phyloP scores from a whole-genome alignment of 2,329 filamentous ascomycete genomes.

The Bimuria novae-zelandiae region DNA sequence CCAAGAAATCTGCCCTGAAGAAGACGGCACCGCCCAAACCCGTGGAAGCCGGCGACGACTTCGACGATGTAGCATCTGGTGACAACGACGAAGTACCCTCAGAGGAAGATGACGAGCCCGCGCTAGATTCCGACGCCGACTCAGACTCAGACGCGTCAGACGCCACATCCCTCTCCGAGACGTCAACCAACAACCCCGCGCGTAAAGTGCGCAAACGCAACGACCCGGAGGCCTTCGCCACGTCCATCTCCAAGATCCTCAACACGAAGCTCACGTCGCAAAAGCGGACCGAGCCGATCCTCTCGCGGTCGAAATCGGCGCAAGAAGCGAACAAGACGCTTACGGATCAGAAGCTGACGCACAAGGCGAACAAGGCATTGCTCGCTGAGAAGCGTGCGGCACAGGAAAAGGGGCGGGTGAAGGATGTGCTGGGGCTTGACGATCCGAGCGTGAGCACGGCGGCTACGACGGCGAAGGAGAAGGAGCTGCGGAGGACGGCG shows the following conservation, averaged over 20 bases:
- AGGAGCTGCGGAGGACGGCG: slow-evolving; percentile 80
- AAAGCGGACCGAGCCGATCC: slow-evolving; percentile 86
- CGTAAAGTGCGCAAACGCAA: slow-evolving; percentile 77
- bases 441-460: slow-evolving; percentile 56
- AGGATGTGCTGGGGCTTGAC: slow-evolving; percentile 75
- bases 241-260: slow-evolving; percentile 90
- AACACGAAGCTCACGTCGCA: slow-evolving; percentile 82
- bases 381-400: slow-evolving; percentile 79
- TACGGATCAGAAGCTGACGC: slow-evolving; percentile 77
- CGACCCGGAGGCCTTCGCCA: slow-evolving; percentile 88
- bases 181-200: slow-evolving; percentile 33
- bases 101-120: slow-evolving; percentile 45
- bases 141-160: slow-evolving; percentile 50
- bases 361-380: slow-evolving; percentile 77
- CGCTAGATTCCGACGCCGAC: slow-evolving; percentile 36
- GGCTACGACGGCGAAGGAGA: slow-evolving; percentile 70
- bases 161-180: slow-evolving; percentile 38
- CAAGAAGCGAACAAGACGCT: slow-evolving; percentile 72
- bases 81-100: slow-evolving; percentile 44
- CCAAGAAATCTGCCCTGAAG: slow-evolving; percentile 26
- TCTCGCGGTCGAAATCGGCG: slow-evolving; percentile 79
- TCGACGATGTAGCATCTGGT: slow-evolving; percentile 34
- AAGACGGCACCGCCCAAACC: slow-evolving; percentile 23
- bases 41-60: slow-evolving; percentile 25
- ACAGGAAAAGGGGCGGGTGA: slow-evolving; percentile 83